Conservation (phyloP, 1,139 yeast species). For the Yamadazyma jaroonii region DNA sequence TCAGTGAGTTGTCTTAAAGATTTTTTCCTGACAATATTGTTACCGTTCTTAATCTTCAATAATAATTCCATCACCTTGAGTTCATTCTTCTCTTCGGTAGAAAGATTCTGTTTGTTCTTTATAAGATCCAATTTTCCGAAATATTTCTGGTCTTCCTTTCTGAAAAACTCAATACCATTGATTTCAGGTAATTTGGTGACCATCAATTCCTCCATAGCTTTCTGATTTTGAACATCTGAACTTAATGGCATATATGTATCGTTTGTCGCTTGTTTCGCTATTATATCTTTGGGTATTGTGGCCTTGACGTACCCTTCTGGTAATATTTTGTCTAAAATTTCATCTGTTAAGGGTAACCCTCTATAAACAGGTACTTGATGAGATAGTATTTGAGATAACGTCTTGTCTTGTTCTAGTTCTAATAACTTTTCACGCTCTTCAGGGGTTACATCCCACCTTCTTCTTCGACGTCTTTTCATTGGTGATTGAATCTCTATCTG, state of each 20-base stretch:
- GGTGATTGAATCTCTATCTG: too few relatives aligned
- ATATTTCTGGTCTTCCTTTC: constrained; percentile 67
- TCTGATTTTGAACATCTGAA: constrained; percentile 13
- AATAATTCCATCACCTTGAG: constrained; percentile 61
- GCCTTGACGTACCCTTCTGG: constrained; percentile 54
- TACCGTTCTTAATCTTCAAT: constrained; percentile 75
- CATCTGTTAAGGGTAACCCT: constrained; percentile 49
- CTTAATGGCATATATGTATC: constrained; percentile 10
- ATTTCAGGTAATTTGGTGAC: constrained; percentile 46
- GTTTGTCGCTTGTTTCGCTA: constrained; percentile 7
- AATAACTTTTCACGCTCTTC: constrained; percentile 23
- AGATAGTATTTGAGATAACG: constrained; percentile 12
- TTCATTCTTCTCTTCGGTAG: constrained; percentile 57
- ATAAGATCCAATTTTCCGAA: constrained; percentile 60
- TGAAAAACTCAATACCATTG: constrained; percentile 56
- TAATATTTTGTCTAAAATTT: constrained; percentile 47
- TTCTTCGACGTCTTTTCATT: constrained; percentile 19
- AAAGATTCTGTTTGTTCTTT: constrained; percentile 26
- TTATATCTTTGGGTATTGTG: constrained; percentile 44
- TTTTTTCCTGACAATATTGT: constrained; percentile 62
- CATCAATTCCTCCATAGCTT: constrained; percentile 10
- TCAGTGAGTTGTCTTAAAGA: constrained; percentile 70
- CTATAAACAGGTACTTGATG: constrained; percentile 38
- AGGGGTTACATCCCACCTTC: constrained; percentile 38
- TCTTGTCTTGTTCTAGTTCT: constrained; percentile 11